Evolutionary conservation across 2,329 filamentous ascomycete genomes (phyloP), one percentile per base, ranked within the genome.

Genomic region (Xylaria sp.): DNA sequence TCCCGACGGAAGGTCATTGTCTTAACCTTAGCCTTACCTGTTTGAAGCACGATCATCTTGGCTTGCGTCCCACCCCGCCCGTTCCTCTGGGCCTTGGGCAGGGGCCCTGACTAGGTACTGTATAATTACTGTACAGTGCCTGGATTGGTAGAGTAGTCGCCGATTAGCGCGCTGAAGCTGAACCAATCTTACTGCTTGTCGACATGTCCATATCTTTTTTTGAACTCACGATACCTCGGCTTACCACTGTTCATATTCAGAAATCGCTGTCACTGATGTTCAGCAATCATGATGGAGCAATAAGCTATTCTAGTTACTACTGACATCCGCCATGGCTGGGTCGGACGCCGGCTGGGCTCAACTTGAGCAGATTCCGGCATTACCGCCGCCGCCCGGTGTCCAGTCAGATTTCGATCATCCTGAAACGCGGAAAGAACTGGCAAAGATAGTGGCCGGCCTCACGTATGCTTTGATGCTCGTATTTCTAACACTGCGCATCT

Each of bases 401-500:
- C 39, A 63, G 49, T 69, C 69, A 1, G 62, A 75, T 48, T 74
- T 72, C 41, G 49, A 67, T 36, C 52, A 63, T 28, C 68, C 72
- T 5, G 49, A 64, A 15, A 68, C 72, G 54, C 63, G 66, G 12
- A 68, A 61, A 5, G 64, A 48, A 15, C 41, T 64, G 1, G 63
- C 62, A 4, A 70, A 23, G 41, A 68, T 70, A 43, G 64, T 75
- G 8, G 70, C 66, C 7, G 62, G 68, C 39, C 58, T 74, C 18
- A 71, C 69, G 3, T 64, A 74, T 23, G 65, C 39, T 6, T 33
- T 74, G 28, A 74, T 75, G 73, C 58, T 71, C 28, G 49, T 71
- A 12, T 73, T 74, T 41, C 59, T 75, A 7, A 57, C 60, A 13
- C 52, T 73, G 66, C 72, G 73, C 2, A 60, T 73, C 33, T 75